Conservation (phyloP, 805 yeast species). For the Sugiyamaella mastotermitis region DNA sequence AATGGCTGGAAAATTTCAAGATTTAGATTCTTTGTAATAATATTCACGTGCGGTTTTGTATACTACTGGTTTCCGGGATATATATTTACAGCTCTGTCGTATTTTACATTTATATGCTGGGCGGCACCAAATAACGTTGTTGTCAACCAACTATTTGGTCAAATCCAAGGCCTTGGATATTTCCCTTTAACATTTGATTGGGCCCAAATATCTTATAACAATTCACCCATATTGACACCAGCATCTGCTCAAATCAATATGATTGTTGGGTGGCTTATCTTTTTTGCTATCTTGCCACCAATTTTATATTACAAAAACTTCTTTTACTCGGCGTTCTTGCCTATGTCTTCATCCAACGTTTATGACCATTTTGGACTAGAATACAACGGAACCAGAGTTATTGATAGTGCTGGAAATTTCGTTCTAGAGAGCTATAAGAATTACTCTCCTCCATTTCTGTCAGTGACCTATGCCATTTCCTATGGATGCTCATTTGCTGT, state of each 20-base stretch:
- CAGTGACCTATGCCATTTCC: too few species aligned
- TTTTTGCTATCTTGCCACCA: constrained; percentile 37
- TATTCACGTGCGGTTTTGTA: constrained; percentile 38
- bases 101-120: constrained; percentile 62
- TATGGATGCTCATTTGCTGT: too few species aligned
- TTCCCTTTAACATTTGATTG: constrained; percentile 44
- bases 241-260: constrained; percentile 37
- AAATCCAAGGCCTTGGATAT: constrained; percentile 40
- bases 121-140: constrained; percentile 47
- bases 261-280: too few species aligned
- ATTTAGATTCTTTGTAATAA: constrained; percentile 43
- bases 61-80: constrained; percentile 70
- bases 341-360: constrained; percentile 49
- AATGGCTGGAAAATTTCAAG: constrained; percentile 59
- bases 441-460: constrained; percentile 65
- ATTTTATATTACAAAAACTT: constrained; percentile 48
- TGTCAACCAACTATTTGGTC: constrained; percentile 60
- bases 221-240: constrained; percentile 39
- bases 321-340: constrained; percentile 56
- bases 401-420: constrained; percentile 39
- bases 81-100: constrained; percentile 54
- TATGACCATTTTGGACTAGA: constrained; percentile 48
- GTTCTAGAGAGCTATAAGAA: constrained; percentile 42
- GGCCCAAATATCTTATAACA: constrained; percentile 29
- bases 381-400: constrained; percentile 42